Evolutionary conservation across 495 filamentous ascomycete genomes (phyloP).

Genomic region (Venustampulla echinocandica): DNA sequence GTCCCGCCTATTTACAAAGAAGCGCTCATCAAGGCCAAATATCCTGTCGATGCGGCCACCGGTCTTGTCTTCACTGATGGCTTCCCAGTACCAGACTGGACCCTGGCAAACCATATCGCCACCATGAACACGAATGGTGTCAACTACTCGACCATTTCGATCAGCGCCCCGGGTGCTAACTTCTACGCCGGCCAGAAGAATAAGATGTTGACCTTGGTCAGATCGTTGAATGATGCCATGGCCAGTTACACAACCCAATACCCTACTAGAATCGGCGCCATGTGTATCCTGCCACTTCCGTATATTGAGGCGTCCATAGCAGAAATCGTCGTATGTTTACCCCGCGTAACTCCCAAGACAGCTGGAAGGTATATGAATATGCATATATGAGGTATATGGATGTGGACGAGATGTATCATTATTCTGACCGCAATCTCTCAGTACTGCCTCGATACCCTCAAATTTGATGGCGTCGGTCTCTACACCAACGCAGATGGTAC

Average conservation of each 20-base stretch:
- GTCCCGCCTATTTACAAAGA: background rate
- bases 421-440: background rate
- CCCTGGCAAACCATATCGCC: background rate
- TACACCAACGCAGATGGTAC: constrained; percentile 40
- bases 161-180: background rate
- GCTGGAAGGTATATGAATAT: too few relatives aligned
- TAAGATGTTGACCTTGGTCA: background rate
- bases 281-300: background rate
- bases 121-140: background rate
- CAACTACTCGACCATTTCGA: background rate
- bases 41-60: background rate
- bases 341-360: background rate
- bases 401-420: too few relatives aligned
- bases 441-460: constrained; percentile 28
- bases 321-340: background rate
- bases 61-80: constrained; percentile 1
- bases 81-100: background rate
- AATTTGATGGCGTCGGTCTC: constrained; percentile 40
- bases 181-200: background rate
- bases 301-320: background rate
- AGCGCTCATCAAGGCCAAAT: background rate
- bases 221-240: background rate
- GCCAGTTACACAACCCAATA: background rate
- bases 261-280: background rate
- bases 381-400: too few relatives aligned